Base-by-base conservation (phyloP, 1,284 basidiomycete species). In the Leccinum idahoense region DNA sequence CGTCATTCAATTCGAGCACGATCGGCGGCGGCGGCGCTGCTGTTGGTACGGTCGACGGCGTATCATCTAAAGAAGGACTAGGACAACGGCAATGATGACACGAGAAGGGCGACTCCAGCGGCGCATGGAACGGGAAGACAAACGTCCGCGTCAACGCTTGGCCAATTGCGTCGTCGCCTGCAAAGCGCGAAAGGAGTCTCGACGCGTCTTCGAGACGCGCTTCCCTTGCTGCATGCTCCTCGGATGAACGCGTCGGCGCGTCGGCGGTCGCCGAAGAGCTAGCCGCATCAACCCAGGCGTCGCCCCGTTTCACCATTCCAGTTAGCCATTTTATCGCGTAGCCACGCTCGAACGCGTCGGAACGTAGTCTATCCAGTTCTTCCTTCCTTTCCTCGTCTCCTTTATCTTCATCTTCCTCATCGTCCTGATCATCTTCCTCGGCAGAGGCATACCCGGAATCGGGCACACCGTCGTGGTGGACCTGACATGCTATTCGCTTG, bases 1-100 rank as follows among this genome's bases (percentile, higher is more conserved):
- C 92, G 70, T 95, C 93, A 72, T 92, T 91, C 35, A 94, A 79
- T 67, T 89, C 83, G 56, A 94, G 81, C 2, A 71, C 70, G 26
- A 87, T 68, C 18, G 66, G 62, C n/a, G 62, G 35, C 2, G 23
- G 18, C 4, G 23, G 18, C 5, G 35, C 26, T 14, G 44, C 15
- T 39, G 37, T 14, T 6, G 12, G 37, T 39, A 14, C 37, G 5
- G 37, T 39, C 37, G 37, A 39, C 37, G 37, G 41, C 15, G n/a
- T 5, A 46, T 10, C 44, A 18, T 46, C 8, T 3, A 46, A 18
- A 46, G n/a, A 10, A 7, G 10, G 7, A 54, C 8, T 15, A 15
- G 3, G 4, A 23, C 3, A 1, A 49, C 2, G 41, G 26, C 66
- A 60, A 6, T 5, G 20, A 41, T 0, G 26, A 58, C 64, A 68